phyloP scores from a whole-genome alignment of 1,139 yeast genomes.

The Yamadazyma membranifaciens region DNA sequence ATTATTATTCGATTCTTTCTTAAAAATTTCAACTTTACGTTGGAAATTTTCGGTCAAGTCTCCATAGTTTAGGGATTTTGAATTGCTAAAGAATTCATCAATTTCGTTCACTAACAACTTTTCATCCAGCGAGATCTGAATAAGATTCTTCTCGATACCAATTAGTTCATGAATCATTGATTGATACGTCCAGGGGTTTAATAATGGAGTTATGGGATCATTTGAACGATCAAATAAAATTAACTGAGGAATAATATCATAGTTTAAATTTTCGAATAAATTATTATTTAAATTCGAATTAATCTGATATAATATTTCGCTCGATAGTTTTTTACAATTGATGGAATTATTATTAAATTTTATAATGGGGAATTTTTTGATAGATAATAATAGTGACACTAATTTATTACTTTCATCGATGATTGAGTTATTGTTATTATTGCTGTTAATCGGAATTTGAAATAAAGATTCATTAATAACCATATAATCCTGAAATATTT shows the following conservation, averaged over 20 bases:
- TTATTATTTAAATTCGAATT: slow-evolving; percentile 55
- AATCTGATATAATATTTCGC: slow-evolving; percentile 61
- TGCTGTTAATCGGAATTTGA: slow-evolving; percentile 10
- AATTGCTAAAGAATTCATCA: slow-evolving; percentile 73
- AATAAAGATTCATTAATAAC: slow-evolving; percentile 71
- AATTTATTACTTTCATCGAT: slow-evolving; percentile 56
- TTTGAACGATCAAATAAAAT: slow-evolving; percentile 79
- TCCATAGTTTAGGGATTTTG: slow-evolving; percentile 90
- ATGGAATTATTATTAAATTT: slow-evolving; percentile 72
- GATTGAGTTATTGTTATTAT: slow-evolving; percentile 15
- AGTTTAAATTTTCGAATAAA: slow-evolving; percentile 65
- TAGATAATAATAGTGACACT: slow-evolving; percentile 64
- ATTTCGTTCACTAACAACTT: slow-evolving; percentile 40
- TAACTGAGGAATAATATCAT: slow-evolving; percentile 71
- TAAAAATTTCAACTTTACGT: slow-evolving; percentile 80
- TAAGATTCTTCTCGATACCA: slow-evolving; percentile 79
- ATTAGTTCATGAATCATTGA: slow-evolving; percentile 94
- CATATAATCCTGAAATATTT: slow-evolving; percentile 79
- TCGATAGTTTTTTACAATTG: slow-evolving; percentile 62
- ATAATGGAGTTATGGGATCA: slow-evolving; percentile 90
- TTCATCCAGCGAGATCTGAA: slow-evolving; percentile 45
- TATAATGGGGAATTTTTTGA: slow-evolving; percentile 75
- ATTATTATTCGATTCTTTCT: slow-evolving; percentile 65
- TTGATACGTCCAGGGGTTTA: slow-evolving; percentile 97
- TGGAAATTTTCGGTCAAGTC: slow-evolving; percentile 89